phyloP scores from a whole-genome alignment of 2,329 filamentous ascomycete species.

The Phyllosticta paracitricarpa region DNA sequence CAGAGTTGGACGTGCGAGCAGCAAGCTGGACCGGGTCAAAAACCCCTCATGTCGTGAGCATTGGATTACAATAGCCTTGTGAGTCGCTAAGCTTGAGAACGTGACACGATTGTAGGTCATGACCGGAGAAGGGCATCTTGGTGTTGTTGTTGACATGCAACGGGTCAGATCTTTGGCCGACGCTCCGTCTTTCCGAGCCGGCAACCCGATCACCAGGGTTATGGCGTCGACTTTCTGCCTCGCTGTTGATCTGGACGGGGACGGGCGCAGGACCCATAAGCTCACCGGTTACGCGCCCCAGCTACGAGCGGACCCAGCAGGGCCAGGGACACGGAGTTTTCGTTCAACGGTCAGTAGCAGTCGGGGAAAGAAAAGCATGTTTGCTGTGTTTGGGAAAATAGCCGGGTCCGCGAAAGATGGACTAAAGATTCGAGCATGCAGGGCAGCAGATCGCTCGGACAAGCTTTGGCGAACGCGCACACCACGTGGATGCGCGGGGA shows the following conservation, averaged over 20 bases:
- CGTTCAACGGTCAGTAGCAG: neutral
- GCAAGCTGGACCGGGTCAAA: neutral
- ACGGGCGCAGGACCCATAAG: neutral
- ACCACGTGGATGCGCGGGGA: neutral
- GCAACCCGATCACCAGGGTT: neutral
- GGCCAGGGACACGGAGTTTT: neutral
- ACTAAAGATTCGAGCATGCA: neutral
- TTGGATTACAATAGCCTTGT: neutral
- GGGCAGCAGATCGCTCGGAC: neutral
- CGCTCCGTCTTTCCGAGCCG: neutral
- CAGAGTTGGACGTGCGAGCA: neutral
- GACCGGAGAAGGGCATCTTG: neutral
- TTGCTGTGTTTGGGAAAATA: neutral
- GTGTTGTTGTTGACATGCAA: neutral
- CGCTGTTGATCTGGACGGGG: neutral
- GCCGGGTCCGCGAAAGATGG: neutral
- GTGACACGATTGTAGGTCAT: neutral
- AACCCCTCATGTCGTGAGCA: neutral
- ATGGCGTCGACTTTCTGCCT: neutral
- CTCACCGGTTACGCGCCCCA: neutral
- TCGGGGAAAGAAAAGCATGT: no score
- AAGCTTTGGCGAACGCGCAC: neutral
- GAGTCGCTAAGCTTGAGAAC: neutral
- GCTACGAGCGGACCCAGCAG: neutral
- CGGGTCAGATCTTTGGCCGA: neutral